phyloP scores from a whole-genome alignment of 768 basidiomycete genomes.

The Collybia sordida region DNA sequence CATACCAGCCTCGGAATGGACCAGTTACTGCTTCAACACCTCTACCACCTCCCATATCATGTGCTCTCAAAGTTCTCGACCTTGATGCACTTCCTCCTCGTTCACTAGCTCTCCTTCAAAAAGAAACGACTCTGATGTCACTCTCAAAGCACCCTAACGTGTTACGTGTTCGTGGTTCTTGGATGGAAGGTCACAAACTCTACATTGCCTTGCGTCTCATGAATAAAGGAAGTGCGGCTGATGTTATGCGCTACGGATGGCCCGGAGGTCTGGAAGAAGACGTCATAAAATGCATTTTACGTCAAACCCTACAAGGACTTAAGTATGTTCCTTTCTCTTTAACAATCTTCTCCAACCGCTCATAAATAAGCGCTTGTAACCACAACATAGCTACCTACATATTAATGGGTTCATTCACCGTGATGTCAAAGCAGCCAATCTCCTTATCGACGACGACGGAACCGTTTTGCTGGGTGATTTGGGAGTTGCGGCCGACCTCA shows the following conservation, averaged over 20 bases:
- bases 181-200: slow-evolving; percentile 82
- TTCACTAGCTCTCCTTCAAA: slow-evolving; percentile 70
- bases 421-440: slow-evolving; percentile 92
- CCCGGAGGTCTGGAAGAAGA: slow-evolving; percentile 91
- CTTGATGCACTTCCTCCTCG: slow-evolving; percentile 74
- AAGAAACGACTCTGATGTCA: slow-evolving; percentile 91
- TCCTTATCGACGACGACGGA: slow-evolving; percentile 88
- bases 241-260: slow-evolving; percentile 84
- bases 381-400: slow-evolving; percentile 68
- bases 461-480: slow-evolving; percentile 91
- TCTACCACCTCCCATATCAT: slow-evolving; percentile 44
- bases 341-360: neutral
- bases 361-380: neutral
- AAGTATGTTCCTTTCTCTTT: slow-evolving; percentile 48
- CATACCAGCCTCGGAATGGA: slow-evolving; percentile 42
- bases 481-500: slow-evolving; percentile 85
- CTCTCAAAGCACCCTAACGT: slow-evolving; percentile 93
- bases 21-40: slow-evolving; percentile 6
- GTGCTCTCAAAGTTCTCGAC: slow-evolving; percentile 88
- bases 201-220: slow-evolving; percentile 87
- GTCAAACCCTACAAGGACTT: slow-evolving; percentile 85
- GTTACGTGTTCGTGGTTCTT: slow-evolving; percentile 85
- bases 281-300: slow-evolving; percentile 80
- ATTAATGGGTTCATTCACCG: slow-evolving; percentile 90
- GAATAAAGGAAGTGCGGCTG: slow-evolving; percentile 84